A percentile compares a stretch with the other conserved stretches of the same genome.
These are phyloP conservation scores for Podila minutissima DNA, from an alignment of 192 early-diverging fungal species.

Conservation along the genomic window DNA sequence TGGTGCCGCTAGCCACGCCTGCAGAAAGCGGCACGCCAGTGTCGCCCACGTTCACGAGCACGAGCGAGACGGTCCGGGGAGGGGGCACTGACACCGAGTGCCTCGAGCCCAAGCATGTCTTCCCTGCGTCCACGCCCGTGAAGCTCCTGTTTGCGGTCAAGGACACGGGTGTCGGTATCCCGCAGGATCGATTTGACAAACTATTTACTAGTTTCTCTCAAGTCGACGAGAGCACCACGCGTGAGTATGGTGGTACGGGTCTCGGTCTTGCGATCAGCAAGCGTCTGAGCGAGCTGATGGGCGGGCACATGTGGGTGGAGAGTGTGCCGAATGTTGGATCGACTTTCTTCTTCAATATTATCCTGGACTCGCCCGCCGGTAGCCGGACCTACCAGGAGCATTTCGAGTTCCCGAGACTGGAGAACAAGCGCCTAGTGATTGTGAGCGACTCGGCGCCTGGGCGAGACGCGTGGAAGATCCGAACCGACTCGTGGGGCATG, in stretches of 20 bases:
- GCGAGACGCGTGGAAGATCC: slow-evolving; percentile 37
- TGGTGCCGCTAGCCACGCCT: slow-evolving; percentile 1
- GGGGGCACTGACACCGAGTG: slow-evolving; percentile 2
- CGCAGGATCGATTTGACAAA: slow-evolving; percentile 59
- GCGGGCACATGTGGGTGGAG: slow-evolving; percentile 69
- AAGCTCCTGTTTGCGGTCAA: slow-evolving; percentile 49
- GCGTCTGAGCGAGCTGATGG: slow-evolving; percentile 69
- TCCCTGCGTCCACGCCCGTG: slow-evolving; percentile 27
- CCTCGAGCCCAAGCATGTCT: slow-evolving; percentile 6
- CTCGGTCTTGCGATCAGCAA: slow-evolving; percentile 76
- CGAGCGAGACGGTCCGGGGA: not conserved
- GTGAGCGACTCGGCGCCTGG: slow-evolving; percentile 34
- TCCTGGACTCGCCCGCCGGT: slow-evolving; percentile 47
- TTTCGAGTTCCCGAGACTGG: slow-evolving; percentile 32
- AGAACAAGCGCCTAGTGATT: slow-evolving; percentile 33
- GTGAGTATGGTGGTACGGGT: slow-evolving; percentile 69
- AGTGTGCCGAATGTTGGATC: slow-evolving; percentile 63
- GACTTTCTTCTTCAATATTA: slow-evolving; percentile 59
- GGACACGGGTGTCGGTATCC: slow-evolving; percentile 76
- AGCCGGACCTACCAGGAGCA: slow-evolving; percentile 37
- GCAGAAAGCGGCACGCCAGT: not conserved
- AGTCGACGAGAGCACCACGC: slow-evolving; percentile 66
- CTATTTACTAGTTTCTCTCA: slow-evolving; percentile 74
- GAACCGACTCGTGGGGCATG: slow-evolving; percentile 35
- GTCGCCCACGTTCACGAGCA: not conserved